A percentile compares a stretch with the other conserved stretches of the same genome.
Conservation (phyloP, 1,139 yeast genomes). For the Suhomyces taliae region DNA sequence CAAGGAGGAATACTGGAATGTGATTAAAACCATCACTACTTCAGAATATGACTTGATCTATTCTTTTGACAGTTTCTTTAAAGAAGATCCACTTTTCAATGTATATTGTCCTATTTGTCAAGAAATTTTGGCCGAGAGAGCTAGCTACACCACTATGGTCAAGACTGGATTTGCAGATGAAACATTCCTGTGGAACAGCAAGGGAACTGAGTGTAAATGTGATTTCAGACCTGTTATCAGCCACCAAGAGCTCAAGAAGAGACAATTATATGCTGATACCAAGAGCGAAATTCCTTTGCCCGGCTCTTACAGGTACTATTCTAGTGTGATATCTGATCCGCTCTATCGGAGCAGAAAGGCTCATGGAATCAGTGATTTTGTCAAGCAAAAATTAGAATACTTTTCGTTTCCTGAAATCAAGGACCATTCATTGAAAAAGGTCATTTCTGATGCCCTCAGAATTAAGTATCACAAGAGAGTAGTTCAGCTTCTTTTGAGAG, state of each 20-base stretch:
- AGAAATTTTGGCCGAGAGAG: slow-evolving; percentile 3
- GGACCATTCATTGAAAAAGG: background rate
- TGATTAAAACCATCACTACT: slow-evolving; percentile 4
- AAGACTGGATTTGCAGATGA: slow-evolving; percentile 25
- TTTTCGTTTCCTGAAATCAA: background rate
- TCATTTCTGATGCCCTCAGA: background rate
- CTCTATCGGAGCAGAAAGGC: slow-evolving; percentile 5
- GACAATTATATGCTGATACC: slow-evolving; percentile 24
- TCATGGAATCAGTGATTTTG: slow-evolving; percentile 3
- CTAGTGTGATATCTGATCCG: slow-evolving; percentile 9
- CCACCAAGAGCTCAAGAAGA: slow-evolving; percentile 21
- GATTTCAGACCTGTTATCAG: slow-evolving; percentile 6
- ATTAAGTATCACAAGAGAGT: background rate
- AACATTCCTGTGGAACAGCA: slow-evolving; percentile 10
- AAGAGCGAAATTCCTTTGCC: slow-evolving; percentile 13
- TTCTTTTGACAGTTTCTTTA: slow-evolving; percentile 2
- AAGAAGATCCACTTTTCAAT: slow-evolving; percentile 8
- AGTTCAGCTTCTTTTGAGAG: slow-evolving; percentile 11
- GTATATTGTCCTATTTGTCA: slow-evolving; percentile 23
- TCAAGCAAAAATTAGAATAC: slow-evolving; percentile 1
- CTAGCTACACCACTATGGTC: slow-evolving; percentile 13
- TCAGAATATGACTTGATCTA: slow-evolving; percentile 4
- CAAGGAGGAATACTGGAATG: slow-evolving; percentile 6
- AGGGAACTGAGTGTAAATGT: slow-evolving; percentile 8
- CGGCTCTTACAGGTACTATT: slow-evolving; percentile 14